phyloP scores from a whole-genome alignment of 2,329 filamentous ascomycete genomes.

The Cyphellophora attinorum region DNA sequence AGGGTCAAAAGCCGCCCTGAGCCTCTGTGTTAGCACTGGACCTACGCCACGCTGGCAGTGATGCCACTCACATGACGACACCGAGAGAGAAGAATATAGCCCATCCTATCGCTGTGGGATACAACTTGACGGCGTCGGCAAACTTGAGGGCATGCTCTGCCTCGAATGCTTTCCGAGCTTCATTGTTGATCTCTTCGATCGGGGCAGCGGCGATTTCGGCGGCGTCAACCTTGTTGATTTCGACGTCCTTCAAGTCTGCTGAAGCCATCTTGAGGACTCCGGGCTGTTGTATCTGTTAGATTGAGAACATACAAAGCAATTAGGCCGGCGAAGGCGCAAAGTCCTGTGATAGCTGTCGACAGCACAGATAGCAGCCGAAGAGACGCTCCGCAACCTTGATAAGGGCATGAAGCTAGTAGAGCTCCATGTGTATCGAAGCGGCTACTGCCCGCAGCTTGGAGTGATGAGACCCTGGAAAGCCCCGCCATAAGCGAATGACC shows the following conservation, averaged over 20 bases:
- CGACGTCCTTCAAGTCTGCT: conserved; percentile 14
- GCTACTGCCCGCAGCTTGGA: too few species aligned
- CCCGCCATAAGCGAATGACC: too few species aligned
- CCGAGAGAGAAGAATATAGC: conserved; percentile 24
- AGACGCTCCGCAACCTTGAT: too few species aligned
- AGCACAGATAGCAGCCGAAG: too few species aligned
- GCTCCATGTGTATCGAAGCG: too few species aligned
- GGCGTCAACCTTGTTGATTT: conserved; percentile 13
- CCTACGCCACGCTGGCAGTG: conserved; percentile 68
- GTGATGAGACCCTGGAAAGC: too few species aligned
- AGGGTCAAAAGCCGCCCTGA: conserved; percentile 42
- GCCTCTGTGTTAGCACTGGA: not conserved
- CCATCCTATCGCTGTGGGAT: conserved; percentile 34
- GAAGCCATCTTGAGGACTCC: too few species aligned
- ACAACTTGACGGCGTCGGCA: conserved; percentile 30
- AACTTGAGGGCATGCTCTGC: conserved; percentile 27
- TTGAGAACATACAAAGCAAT: too few species aligned
- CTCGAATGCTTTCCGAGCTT: conserved; percentile 25
- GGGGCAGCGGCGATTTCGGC: conserved; percentile 14
- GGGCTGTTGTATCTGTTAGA: too few species aligned
- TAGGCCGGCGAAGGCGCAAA: too few species aligned
- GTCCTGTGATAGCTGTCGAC: too few species aligned
- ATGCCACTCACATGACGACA: conserved; percentile 44
- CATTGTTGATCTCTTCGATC: conserved; percentile 16
- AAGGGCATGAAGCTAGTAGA: too few species aligned